Evolutionary conservation across 1,139 yeast genomes (phyloP).

Genomic region (Pichia cactophila): DNA sequence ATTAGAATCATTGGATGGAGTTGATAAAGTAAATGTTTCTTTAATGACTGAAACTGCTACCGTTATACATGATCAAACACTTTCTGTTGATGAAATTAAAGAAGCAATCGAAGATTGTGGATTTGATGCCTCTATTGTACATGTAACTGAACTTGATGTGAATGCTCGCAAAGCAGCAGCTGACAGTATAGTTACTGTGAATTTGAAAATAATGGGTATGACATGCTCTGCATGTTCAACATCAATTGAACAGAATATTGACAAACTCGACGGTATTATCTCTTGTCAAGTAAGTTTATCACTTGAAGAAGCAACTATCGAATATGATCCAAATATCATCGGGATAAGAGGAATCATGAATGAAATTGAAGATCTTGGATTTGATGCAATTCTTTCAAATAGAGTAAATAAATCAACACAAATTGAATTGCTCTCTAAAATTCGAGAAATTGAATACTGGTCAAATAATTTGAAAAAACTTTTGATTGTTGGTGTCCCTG

Average conservation of each 20-base stretch:
- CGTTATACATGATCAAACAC: slow-evolving; percentile 37
- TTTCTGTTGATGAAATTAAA: slow-evolving; percentile 32
- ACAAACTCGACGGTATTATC: slow-evolving; percentile 37
- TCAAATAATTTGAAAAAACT: slow-evolving; percentile 45
- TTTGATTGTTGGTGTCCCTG: slow-evolving; percentile 53
- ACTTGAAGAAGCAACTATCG: slow-evolving; percentile 38
- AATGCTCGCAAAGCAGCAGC: slow-evolving; percentile 9
- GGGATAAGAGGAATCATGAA: slow-evolving; percentile 57
- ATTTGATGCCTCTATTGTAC: slow-evolving; percentile 37
- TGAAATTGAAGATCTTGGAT: slow-evolving; percentile 41
- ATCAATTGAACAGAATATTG: slow-evolving; percentile 41
- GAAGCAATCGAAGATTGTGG: slow-evolving; percentile 67
- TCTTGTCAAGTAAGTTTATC: slow-evolving; percentile 34
- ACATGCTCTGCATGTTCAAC: slow-evolving; percentile 55
- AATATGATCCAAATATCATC: slow-evolving; percentile 36
- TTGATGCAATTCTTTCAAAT: slow-evolving; percentile 35
- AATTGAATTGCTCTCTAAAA: slow-evolving; percentile 57
- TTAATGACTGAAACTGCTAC: slow-evolving; percentile 64
- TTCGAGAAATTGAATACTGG: slow-evolving; percentile 71
- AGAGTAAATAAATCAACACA: slow-evolving; percentile 52
- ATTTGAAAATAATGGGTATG: slow-evolving; percentile 46
- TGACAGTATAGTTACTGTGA: slow-evolving; percentile 12
- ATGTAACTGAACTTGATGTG: slow-evolving; percentile 33
- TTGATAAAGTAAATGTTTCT: slow-evolving; percentile 48
- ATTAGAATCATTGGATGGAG: slow-evolving; percentile 42